phyloP scores from a whole-genome alignment of 306 rosid species.

The Hippophae gyantsensis region DNA sequence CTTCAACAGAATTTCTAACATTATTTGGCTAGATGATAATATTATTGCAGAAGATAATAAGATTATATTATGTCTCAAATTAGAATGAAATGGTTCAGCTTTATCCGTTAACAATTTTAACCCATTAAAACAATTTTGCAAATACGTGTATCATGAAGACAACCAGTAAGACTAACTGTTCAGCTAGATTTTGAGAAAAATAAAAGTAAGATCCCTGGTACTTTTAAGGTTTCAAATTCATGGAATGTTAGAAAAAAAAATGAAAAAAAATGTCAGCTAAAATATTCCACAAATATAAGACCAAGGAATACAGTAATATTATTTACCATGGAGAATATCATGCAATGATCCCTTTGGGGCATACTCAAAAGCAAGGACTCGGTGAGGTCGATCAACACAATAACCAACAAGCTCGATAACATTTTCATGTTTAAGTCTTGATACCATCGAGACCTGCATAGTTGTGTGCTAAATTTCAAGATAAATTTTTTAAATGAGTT shows the following conservation, averaged over 20 bases:
- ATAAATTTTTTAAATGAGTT: not conserved
- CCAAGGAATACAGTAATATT: not conserved
- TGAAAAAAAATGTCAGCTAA: too few species aligned
- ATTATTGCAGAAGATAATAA: not conserved
- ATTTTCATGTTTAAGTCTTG: conserved; percentile 69
- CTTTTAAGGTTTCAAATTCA: too few species aligned
- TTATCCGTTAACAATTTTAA: not conserved
- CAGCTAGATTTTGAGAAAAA: too few species aligned
- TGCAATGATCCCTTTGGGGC: conserved; percentile 80
- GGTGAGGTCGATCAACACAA: conserved; percentile 59
- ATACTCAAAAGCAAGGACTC: conserved; percentile 60
- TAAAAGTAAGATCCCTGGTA: too few species aligned
- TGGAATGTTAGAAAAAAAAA: too few species aligned
- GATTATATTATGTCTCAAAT: not conserved
- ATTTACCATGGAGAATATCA: conserved; percentile 63
- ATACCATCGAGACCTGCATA: conserved; percentile 60
- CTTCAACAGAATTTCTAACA: not conserved
- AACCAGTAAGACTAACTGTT: too few species aligned
- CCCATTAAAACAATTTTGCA: not conserved
- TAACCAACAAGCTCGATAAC: conserved; percentile 59
- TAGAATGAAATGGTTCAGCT: not conserved
- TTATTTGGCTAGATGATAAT: not conserved
- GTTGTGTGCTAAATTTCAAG: not conserved
- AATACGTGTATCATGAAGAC: too few species aligned
- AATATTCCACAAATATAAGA: too few species aligned